Conservation (phyloP, 164 flowering plant species). For the Annona cherimola region DNA sequence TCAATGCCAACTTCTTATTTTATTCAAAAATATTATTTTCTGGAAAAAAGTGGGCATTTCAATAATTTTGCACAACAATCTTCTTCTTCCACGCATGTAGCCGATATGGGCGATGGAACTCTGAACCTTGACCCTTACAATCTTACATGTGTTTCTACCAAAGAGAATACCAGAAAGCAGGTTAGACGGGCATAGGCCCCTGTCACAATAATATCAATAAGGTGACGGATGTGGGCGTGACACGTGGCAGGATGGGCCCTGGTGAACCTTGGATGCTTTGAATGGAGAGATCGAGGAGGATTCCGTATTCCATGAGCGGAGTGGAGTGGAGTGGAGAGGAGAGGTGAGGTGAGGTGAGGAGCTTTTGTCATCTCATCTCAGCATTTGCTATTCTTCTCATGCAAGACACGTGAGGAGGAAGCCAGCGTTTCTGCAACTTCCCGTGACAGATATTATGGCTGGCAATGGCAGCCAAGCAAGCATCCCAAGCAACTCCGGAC, state of each 20-base stretch:
- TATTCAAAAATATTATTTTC: too few relatives aligned
- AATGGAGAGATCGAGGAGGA: background rate
- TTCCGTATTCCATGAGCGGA: background rate
- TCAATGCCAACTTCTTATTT: too few relatives aligned
- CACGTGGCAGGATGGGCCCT: background rate
- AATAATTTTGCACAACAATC: too few relatives aligned
- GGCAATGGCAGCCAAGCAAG: too few relatives aligned
- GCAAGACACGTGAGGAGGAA: background rate
- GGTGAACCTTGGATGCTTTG: background rate
- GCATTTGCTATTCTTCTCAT: background rate
- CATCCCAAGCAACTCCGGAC: background rate
- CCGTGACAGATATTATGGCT: constrained; percentile 3
- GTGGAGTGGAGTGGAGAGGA: too few relatives aligned
- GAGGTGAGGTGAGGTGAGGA: background rate
- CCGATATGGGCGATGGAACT: too few relatives aligned
- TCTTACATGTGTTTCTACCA: too few relatives aligned
- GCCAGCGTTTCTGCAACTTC: constrained; percentile 2
- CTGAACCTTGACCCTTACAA: too few relatives aligned
- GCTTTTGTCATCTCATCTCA: background rate
- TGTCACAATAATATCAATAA: too few relatives aligned
- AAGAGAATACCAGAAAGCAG: background rate
- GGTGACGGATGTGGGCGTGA: background rate
- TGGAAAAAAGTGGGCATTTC: too few relatives aligned
- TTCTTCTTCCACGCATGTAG: too few relatives aligned
- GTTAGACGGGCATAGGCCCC: background rate